Conservation (phyloP, 2,329 filamentous ascomycete species). For the Fulvia fulva region DNA sequence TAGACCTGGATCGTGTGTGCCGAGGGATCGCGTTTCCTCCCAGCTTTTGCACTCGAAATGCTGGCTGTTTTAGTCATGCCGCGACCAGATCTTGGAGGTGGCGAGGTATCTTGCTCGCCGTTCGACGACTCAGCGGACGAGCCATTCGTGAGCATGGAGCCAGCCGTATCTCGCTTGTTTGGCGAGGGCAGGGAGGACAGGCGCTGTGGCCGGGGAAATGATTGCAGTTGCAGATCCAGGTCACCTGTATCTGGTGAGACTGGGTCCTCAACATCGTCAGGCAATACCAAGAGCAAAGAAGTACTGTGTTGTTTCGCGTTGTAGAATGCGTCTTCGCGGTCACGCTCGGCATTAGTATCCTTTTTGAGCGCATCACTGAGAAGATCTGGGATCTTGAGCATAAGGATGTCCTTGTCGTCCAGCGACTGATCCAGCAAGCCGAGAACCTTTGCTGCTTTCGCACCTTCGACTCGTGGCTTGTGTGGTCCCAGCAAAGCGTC, state of each 20-base stretch:
- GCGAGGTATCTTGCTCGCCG: constrained; percentile 1
- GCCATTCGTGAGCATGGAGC: constrained; percentile 7
- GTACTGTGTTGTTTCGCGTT: neutral
- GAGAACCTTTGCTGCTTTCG: constrained; percentile 28
- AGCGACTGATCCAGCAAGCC: constrained; percentile 17
- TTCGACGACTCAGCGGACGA: constrained; percentile 6
- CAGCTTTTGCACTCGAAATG: neutral
- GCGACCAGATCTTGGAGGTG: neutral
- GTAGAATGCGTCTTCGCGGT: neutral
- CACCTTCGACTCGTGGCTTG: constrained; percentile 22
- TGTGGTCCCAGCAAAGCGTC: constrained; percentile 9
- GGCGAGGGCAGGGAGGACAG: neutral
- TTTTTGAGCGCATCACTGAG: neutral
- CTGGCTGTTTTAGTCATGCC: constrained; percentile 7
- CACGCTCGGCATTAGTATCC: constrained; percentile 1
- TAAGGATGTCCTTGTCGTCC: constrained; percentile 3
- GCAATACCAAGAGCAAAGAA: neutral
- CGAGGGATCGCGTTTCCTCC: constrained; percentile 5
- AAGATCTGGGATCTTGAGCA: constrained; percentile 2
- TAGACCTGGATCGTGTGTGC: constrained; percentile 27
- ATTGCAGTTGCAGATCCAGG: constrained; percentile 18
- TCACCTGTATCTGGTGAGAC: constrained; percentile 7
- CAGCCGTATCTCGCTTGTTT: constrained; percentile 6
- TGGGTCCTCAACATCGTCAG: neutral
- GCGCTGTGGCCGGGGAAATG: constrained; percentile 14